A percentile compares a stretch with the other conserved stretches of the same genome.
phyloP scores from a whole-genome alignment of 2,329 filamentous ascomycete species.

The Aspergillus sp. region DNA sequence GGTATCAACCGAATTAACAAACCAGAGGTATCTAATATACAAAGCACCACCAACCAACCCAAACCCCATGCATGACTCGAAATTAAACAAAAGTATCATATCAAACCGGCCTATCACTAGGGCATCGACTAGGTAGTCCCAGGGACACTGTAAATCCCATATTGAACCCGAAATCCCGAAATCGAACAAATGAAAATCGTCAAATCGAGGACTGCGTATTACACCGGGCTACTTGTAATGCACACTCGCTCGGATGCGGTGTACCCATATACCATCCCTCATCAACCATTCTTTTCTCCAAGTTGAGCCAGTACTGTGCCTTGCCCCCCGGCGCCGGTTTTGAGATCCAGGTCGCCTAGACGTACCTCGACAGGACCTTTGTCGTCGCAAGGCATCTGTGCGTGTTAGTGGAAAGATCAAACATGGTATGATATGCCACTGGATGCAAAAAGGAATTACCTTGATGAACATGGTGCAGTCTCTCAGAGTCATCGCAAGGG shows the following conservation, averaged over 20 bases:
- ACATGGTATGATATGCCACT: background rate
- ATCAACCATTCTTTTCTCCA: conserved; percentile 59
- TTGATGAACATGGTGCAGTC: conserved; percentile 74
- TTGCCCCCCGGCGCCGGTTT: conserved; percentile 61
- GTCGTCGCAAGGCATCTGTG: conserved; percentile 31
- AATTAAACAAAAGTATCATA: too few species aligned
- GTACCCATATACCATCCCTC: conserved; percentile 62
- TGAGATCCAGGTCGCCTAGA: conserved; percentile 73
- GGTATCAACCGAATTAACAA: too few species aligned
- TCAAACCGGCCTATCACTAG: too few species aligned
- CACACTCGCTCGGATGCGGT: conserved; percentile 26
- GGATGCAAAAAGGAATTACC: conserved; percentile 32
- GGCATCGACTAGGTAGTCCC: too few species aligned
- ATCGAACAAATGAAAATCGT: background rate
- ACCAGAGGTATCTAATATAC: too few species aligned
- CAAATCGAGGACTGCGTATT: conserved; percentile 6
- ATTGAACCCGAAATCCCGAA: background rate
- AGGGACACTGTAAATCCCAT: too few species aligned
- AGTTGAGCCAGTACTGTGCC: conserved; percentile 61
- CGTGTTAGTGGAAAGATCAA: background rate
- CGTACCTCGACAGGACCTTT: conserved; percentile 40
- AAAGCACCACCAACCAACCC: too few species aligned
- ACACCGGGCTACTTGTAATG: conserved; percentile 17
- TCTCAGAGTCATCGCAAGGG: conserved; percentile 72
- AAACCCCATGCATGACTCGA: too few species aligned